Conservation (phyloP, 345 rosid species). For the Brassica incana region DNA sequence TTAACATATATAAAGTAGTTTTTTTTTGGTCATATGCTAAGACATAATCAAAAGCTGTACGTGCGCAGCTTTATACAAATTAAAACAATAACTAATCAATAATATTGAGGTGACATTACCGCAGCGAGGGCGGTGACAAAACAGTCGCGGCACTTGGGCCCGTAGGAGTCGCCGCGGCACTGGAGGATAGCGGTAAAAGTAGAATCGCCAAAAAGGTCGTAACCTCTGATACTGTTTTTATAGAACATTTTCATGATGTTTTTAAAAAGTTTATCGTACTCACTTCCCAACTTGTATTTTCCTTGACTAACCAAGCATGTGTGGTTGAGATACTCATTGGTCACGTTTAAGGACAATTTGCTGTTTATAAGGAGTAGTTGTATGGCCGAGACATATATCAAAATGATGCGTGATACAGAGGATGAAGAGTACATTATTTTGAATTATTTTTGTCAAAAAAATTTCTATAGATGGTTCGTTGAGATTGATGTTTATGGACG, state of each 20-base stretch:
- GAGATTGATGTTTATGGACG: conserved; percentile 2
- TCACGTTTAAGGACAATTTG: not conserved
- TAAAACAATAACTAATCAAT: not conserved
- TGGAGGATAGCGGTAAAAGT: not conserved
- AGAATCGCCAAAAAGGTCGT: not conserved
- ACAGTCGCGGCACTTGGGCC: not conserved
- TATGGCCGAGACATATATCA: not conserved
- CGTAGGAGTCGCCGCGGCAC: not conserved
- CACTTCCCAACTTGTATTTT: not conserved
- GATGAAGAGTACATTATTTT: conserved; percentile 1
- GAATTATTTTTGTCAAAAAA: not conserved
- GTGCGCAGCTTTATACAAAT: not conserved
- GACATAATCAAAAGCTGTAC: not conserved
- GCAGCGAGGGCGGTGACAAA: not conserved
- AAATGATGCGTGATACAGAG: not conserved
- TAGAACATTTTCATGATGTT: not conserved
- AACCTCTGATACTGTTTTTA: not conserved
- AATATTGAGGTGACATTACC: conserved; percentile 6
- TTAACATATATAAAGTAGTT: not conserved
- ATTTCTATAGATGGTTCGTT: not conserved
- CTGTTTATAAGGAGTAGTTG: conserved; percentile 1
- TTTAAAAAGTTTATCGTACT: not conserved
- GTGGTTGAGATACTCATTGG: not conserved
- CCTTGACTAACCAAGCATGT: not conserved
- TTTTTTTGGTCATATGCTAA: not conserved